These are phyloP conservation scores for Pseudogymnoascus sp. DNA, from an alignment of 2,329 filamentous ascomycete species.

Conservation along the genomic window DNA sequence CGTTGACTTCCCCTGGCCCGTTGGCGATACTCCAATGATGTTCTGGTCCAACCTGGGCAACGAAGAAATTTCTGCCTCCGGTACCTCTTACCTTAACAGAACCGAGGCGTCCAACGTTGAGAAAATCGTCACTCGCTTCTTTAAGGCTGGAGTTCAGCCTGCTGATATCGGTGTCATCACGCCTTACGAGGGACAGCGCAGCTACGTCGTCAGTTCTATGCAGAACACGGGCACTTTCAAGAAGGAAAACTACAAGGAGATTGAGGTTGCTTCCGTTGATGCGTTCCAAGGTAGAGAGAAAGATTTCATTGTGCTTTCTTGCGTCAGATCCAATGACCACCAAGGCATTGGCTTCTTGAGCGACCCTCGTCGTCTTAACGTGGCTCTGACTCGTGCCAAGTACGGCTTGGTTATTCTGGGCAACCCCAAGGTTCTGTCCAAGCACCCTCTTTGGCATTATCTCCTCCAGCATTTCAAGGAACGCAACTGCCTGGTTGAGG, in stretches of 20 bases:
- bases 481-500: constrained; percentile 89
- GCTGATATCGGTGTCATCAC: constrained; percentile 95
- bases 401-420: constrained; percentile 94
- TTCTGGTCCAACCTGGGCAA: constrained; percentile 98
- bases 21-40: constrained; percentile 95
- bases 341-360: constrained; percentile 98
- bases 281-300: constrained; percentile 99
- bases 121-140: constrained; percentile 96
- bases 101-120: constrained; percentile 97
- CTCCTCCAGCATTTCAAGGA: constrained; percentile 95
- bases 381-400: constrained; percentile 92
- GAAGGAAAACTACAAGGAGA: constrained; percentile 97
- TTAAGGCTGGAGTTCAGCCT: constrained; percentile 96
- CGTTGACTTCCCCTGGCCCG: constrained; percentile 97
- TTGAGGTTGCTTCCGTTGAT: constrained; percentile 96
- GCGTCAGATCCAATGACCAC: constrained; percentile 96
- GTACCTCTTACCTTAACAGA: constrained; percentile 95
- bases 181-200: constrained; percentile 95
- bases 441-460: constrained; percentile 97
- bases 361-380: constrained; percentile 92
- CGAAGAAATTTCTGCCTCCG: constrained; percentile 95
- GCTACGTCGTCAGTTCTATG: constrained; percentile 99
- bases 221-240: constrained; percentile 95
- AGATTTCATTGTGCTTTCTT: constrained; percentile 96
- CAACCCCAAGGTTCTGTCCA: constrained; percentile 94